Conservation (phyloP, 2,329 filamentous ascomycete genomes). For the Ophiostoma piceae region DNA sequence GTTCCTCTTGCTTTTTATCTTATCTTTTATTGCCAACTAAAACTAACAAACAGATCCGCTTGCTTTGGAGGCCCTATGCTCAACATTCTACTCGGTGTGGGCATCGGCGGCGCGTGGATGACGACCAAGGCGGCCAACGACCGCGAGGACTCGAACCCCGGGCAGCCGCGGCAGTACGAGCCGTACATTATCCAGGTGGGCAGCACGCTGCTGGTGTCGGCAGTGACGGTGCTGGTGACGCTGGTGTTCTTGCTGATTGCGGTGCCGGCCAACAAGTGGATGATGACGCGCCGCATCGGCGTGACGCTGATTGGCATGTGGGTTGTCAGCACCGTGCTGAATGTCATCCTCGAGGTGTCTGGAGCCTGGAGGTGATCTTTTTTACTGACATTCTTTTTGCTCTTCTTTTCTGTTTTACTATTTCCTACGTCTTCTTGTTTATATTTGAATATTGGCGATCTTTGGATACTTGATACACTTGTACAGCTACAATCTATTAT, state of each 20-base stretch:
- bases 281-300: conserved; percentile 76
- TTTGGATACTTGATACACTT: not conserved
- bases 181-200: conserved; percentile 80
- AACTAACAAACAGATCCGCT: conserved; percentile 53
- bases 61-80: conserved; percentile 99
- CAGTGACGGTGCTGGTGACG: conserved; percentile 75
- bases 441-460: not conserved
- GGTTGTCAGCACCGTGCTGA: conserved; percentile 71
- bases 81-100: conserved; percentile 91
- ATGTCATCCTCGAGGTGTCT: conserved; percentile 72
- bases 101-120: conserved; percentile 86
- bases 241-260: conserved; percentile 70
- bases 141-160: conserved; percentile 61
- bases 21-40: not conserved
- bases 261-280: conserved; percentile 82
- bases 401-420: not conserved
- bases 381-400: not conserved
- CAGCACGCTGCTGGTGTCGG: conserved; percentile 77
- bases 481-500: not conserved
- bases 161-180: conserved; percentile 59
- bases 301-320: conserved; percentile 75
- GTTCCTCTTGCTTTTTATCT: conserved; percentile 26
- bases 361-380: conserved; percentile 40
- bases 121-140: conserved; percentile 65
- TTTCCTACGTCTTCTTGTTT: not conserved